Evolutionary conservation across 148 eudicot species (phyloP).

Genomic region (Dianthus caryophyllus): DNA sequence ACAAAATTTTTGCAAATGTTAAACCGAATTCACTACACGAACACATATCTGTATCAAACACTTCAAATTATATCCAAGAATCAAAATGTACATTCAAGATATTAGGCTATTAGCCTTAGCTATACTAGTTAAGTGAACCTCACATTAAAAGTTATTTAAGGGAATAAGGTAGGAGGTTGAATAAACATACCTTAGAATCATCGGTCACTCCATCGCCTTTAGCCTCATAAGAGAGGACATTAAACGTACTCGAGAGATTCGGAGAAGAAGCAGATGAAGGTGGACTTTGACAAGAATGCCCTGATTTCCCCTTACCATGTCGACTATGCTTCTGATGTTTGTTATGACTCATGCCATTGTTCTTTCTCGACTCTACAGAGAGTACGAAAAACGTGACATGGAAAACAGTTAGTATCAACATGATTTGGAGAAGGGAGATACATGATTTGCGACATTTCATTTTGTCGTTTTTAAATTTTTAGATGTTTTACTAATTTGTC

Average conservation of each 20-base stretch:
- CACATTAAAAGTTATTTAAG: neutral
- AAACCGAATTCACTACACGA: too few relatives aligned
- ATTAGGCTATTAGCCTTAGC: too few relatives aligned
- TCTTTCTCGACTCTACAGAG: constrained; percentile 40
- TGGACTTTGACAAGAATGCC: constrained; percentile 12
- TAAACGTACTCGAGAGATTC: constrained; percentile 26
- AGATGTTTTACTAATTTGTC: neutral
- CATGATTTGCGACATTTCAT: constrained; percentile 32
- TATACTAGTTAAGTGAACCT: neutral
- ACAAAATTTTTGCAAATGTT: too few relatives aligned
- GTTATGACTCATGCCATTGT: constrained; percentile 25
- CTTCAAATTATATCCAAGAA: too few relatives aligned
- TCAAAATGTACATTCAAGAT: neutral
- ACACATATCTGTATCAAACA: too few relatives aligned
- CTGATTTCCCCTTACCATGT: constrained; percentile 24
- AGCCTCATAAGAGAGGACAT: constrained; percentile 57
- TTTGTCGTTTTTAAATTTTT: neutral
- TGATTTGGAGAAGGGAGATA: constrained; percentile 21
- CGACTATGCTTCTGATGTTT: constrained; percentile 30
- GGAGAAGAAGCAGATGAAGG: constrained; percentile 23
- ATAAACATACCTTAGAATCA: constrained; percentile 55
- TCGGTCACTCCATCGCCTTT: constrained; percentile 67
- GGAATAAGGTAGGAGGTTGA: neutral
- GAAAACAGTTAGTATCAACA: constrained; percentile 18
- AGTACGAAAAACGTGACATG: constrained; percentile 24